phyloP scores from a whole-genome alignment of 139 green algal species.

The Chlorella sp. region DNA sequence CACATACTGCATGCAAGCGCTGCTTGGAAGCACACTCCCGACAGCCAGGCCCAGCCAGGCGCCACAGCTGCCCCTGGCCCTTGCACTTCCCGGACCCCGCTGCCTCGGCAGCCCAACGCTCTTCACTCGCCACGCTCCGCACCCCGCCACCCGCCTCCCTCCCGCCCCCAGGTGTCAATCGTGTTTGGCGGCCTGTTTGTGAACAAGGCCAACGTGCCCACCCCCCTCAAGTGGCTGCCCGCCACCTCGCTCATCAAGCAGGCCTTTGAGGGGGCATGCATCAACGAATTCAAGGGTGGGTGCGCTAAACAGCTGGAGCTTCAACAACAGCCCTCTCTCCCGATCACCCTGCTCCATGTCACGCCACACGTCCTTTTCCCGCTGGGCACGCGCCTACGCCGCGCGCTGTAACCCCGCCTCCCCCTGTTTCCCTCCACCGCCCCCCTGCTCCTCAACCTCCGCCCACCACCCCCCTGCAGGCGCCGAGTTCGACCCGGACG shows the following conservation, averaged over 20 bases:
- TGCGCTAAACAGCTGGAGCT: too few species aligned
- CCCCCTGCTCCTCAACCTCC: too few species aligned
- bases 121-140: background rate
- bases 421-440: too few species aligned
- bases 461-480: background rate
- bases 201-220: slow-evolving; percentile 76
- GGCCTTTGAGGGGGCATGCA: slow-evolving; percentile 64
- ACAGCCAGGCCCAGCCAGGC: too few species aligned
- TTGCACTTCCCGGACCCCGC: background rate
- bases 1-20: too few species aligned
- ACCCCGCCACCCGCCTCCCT: background rate
- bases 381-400: too few species aligned
- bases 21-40: too few species aligned
- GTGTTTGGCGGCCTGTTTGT: slow-evolving; percentile 95
- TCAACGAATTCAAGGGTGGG: slow-evolving; percentile 88
- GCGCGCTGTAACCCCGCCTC: too few species aligned
- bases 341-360: too few species aligned
- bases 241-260: slow-evolving; percentile 81
- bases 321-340: too few species aligned
- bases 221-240: slow-evolving; percentile 80
- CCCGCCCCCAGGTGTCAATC: slow-evolving; percentile 75
- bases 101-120: background rate
- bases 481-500: slow-evolving; percentile 29
- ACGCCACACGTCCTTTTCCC: too few species aligned
- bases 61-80: too few species aligned